Evolutionary conservation across 2,329 filamentous ascomycete species (phyloP).

Genomic region (Chaetothyriales sp.): DNA sequence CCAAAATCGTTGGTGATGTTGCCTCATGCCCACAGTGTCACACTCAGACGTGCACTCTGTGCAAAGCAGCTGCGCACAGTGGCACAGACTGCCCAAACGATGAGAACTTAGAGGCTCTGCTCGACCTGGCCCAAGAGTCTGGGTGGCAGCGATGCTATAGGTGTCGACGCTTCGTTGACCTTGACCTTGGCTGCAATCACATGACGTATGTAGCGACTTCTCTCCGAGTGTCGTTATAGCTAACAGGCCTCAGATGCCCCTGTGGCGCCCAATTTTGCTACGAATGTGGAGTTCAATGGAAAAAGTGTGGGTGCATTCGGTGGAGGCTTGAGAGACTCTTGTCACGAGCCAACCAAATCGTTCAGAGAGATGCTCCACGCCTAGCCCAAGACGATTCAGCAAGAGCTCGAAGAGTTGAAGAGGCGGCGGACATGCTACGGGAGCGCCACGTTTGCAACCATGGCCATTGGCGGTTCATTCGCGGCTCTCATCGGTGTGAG

Average conservation of each 20-base stretch:
- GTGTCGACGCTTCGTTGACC: conserved; percentile 44
- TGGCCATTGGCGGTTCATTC: conserved; percentile 5
- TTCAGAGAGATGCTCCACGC: conserved; percentile 9
- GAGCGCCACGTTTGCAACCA: conserved; percentile 13
- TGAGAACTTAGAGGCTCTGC: conserved; percentile 19
- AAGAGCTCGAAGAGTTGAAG: conserved; percentile 1
- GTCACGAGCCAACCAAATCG: conserved; percentile 8
- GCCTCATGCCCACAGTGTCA: conserved; percentile 34
- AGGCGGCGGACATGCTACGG: conserved; percentile 7
- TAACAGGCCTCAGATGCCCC: conserved; percentile 17
- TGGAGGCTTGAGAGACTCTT: conserved; percentile 20
- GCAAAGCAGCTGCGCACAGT: conserved; percentile 35
- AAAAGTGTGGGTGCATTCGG: conserved; percentile 17
- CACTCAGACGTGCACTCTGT: conserved; percentile 35
- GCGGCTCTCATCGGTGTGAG: conserved; percentile 6
- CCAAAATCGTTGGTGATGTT: conserved; percentile 21
- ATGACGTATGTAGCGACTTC: conserved; percentile 21
- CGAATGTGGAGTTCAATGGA: conserved; percentile 20
- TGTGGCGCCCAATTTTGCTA: conserved; percentile 24
- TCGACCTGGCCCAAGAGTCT: conserved; percentile 51
- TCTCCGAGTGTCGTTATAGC: background rate
- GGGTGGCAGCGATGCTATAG: conserved; percentile 65
- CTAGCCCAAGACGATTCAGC: background rate
- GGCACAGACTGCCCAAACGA: conserved; percentile 23
- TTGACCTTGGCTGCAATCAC: conserved; percentile 23